Base-by-base conservation (phyloP, 2,329 filamentous ascomycete species). In the Metarhizium guizhouense region DNA sequence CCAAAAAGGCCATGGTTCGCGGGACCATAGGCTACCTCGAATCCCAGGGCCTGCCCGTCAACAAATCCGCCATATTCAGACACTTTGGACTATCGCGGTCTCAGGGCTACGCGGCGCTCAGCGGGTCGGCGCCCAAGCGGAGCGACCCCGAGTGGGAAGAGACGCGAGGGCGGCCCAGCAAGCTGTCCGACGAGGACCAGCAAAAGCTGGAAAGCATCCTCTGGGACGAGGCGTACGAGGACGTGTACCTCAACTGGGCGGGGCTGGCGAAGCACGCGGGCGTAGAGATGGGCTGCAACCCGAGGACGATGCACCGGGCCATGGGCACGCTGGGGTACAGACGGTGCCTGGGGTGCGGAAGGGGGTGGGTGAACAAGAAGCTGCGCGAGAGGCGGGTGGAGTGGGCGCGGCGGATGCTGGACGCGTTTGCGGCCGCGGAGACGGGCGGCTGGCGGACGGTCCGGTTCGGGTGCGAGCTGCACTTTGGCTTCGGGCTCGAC, bases 1-100 rank as follows among this genome's bases (percentile, higher is more conserved):
- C 67, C 13, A 70, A 70, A 60, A 70, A 70, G 64, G 70, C 68
- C 56, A 69, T 72, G 67, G 70, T 72, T 40, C 65, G 70, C 11
- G 70, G 70, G 8, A 71, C 68, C 51, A 72, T 72, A 59, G 71
- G 70, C 4, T 72, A 71, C 60, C 68, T 72, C 16, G 70, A 72
- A 59, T 67, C 68, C 2, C 66, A 72, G 38, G 69, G 68, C 55
- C 62, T 72, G 18, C 68, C 68, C 2, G 69, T 72, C 53, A 72
- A 72, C 64, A 72, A 72, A 61, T 67, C 67, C 36, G 69, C 70
- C 62, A 71, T 72, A 57, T 72, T 72, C 57, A 64, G 68, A 36
- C 70, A 72, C 59, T 72, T 72, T 62, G 67, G 67, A 20, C 63
- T 72, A 14, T 70, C 70, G 34, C 68, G 69, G 0, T 70, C 69